A percentile compares a stretch with the other conserved stretches of the same genome.
These are phyloP conservation scores for Termitomyces sp. DNA, from an alignment of 768 basidiomycete species.

Conservation along the genomic window DNA sequence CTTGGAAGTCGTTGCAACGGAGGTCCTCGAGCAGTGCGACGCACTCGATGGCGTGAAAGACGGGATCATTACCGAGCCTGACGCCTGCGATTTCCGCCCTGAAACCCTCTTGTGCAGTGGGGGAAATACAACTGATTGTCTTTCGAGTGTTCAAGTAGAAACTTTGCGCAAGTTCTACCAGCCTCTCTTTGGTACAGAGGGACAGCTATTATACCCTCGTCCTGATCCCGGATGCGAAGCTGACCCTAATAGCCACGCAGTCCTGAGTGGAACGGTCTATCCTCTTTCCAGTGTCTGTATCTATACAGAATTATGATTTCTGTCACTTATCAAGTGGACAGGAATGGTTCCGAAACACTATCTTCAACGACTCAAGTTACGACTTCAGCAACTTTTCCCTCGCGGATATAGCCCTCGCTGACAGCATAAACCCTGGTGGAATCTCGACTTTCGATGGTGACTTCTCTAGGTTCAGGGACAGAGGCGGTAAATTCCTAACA, in stretches of 20 bases:
- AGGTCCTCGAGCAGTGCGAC: conserved; percentile 3
- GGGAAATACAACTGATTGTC: not conserved
- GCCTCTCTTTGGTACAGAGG: not conserved
- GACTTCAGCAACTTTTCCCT: conserved; percentile 1
- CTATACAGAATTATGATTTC: not conserved
- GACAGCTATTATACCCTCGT: conserved; percentile 2
- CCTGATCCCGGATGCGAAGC: conserved; percentile 4
- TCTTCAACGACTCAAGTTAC: conserved; percentile 6
- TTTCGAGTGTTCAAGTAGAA: not conserved
- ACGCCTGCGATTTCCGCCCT: conserved; percentile 2
- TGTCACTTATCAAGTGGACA: not conserved
- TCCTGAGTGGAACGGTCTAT: not conserved
- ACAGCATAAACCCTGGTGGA: conserved; percentile 5
- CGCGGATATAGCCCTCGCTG: not conserved
- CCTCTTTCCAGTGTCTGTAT: not conserved
- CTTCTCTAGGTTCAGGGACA: conserved; percentile 1
- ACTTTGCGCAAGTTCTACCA: not conserved
- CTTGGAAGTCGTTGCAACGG: not conserved
- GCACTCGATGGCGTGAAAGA: conserved; percentile 2
- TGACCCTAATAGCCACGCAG: not conserved
- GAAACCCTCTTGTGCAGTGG: not conserved
- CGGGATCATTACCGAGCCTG: conserved; percentile 5
- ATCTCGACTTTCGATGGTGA: conserved; percentile 4
- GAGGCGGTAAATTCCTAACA: conserved; percentile 9
- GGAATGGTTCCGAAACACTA: conserved; percentile 1